These are phyloP conservation scores for Bimuria novae-zelandiae DNA, from an alignment of 2,329 filamentous ascomycete genomes.

Conservation along the genomic window DNA sequence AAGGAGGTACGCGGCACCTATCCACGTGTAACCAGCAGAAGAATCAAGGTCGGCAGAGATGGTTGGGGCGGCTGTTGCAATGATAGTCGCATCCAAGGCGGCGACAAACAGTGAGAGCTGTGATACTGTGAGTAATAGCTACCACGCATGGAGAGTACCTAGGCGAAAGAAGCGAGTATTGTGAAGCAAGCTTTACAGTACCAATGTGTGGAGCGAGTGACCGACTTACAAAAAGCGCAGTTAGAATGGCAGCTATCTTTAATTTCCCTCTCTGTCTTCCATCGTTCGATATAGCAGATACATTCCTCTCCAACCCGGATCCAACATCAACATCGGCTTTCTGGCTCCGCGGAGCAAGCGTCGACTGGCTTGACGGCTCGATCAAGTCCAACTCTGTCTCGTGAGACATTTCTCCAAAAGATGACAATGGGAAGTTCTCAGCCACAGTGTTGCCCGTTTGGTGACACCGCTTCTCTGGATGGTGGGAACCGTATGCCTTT, in stretches of 20 bases:
- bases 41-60: constrained; percentile 68
- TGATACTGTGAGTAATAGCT: neutral
- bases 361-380: neutral
- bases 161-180: neutral
- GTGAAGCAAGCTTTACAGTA: no score
- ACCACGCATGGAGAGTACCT: neutral
- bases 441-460: no score
- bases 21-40: constrained; percentile 75
- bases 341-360: neutral
- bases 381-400: constrained; percentile 18
- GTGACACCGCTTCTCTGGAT: neutral
- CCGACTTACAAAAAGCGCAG: constrained; percentile 41
- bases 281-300: constrained; percentile 12
- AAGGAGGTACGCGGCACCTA: constrained; percentile 74
- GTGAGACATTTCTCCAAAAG: constrained; percentile 13
- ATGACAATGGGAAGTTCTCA: no score
- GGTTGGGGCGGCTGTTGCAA: constrained; percentile 69
- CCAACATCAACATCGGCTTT: constrained; percentile 2
- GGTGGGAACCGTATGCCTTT: neutral
- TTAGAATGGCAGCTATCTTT: constrained; percentile 34
- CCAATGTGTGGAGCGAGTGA: no score
- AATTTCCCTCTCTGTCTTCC: constrained; percentile 28
- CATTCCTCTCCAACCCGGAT: constrained; percentile 5
- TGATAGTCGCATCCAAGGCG: constrained; percentile 59
- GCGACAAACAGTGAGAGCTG: constrained; percentile 49